Evolutionary conservation across 2,329 filamentous ascomycete genomes (phyloP).

Genomic region (Rhexocercosporidium sp.): DNA sequence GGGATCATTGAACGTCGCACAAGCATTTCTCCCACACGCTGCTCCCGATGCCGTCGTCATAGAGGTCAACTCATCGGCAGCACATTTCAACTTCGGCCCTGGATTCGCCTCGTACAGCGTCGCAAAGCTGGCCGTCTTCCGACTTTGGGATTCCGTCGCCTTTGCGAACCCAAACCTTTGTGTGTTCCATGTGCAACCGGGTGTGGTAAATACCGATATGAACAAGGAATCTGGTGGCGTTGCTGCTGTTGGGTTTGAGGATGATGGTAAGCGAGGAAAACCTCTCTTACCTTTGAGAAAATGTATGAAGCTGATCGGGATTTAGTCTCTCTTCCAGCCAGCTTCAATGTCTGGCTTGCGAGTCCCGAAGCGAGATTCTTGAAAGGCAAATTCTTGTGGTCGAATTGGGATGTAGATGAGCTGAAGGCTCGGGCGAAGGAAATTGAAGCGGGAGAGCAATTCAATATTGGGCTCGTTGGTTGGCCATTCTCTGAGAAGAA

Average conservation of each 20-base stretch:
- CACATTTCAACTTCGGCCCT: conserved; percentile 42
- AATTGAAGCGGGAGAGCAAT: conserved; percentile 36
- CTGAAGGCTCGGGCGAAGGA: conserved; percentile 48
- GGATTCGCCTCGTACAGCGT: conserved; percentile 37
- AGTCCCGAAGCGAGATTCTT: conserved; percentile 52
- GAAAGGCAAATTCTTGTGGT: conserved; percentile 52
- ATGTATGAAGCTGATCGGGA: conserved; percentile 28
- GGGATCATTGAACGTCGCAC: conserved; percentile 42
- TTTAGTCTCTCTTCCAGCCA: conserved; percentile 33
- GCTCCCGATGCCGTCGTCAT: conserved; percentile 43
- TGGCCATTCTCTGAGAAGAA: conserved; percentile 24
- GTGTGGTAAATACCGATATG: conserved; percentile 40
- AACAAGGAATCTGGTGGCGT: conserved; percentile 36
- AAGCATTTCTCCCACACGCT: conserved; percentile 45
- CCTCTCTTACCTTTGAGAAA: not conserved
- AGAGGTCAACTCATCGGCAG: conserved; percentile 44
- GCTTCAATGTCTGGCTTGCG: conserved; percentile 35
- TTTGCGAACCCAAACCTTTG: conserved; percentile 39
- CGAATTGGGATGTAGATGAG: conserved; percentile 58
- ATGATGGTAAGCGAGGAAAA: conserved; percentile 39
- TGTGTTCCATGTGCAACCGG: conserved; percentile 45
- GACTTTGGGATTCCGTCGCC: conserved; percentile 41
- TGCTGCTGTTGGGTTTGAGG: conserved; percentile 34
- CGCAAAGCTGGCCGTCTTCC: conserved; percentile 41
- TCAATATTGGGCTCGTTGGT: conserved; percentile 31